These are phyloP conservation scores for Citrus cavaleriei DNA, from an alignment of 345 rosid genomes.

Conservation along the genomic window DNA sequence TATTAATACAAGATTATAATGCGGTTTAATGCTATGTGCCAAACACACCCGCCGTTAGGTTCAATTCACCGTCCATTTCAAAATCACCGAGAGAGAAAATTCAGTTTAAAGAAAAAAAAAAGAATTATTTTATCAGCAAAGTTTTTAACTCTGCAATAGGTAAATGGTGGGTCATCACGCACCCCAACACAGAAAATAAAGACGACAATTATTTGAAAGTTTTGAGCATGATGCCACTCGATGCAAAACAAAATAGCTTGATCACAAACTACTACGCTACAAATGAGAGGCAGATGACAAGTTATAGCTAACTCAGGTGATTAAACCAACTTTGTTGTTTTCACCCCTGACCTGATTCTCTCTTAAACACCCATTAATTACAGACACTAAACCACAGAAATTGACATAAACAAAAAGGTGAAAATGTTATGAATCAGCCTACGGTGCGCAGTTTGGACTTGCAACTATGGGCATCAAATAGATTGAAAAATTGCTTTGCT, in stretches of 20 bases:
- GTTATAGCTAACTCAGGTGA: not conserved
- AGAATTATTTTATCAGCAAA: too few species aligned
- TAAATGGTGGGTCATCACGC: not conserved
- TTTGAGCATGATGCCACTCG: not conserved
- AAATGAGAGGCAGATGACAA: not conserved
- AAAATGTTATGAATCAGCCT: not conserved
- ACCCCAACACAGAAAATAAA: not conserved
- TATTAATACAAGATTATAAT: too few species aligned
- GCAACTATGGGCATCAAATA: not conserved
- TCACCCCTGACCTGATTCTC: not conserved
- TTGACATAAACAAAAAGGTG: not conserved
- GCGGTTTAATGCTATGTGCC: too few species aligned
- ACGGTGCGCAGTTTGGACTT: not conserved
- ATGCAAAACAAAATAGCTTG: not conserved
- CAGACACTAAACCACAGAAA: not conserved
- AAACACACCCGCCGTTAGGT: too few species aligned
- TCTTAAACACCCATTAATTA: not conserved
- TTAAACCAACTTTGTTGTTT: not conserved
- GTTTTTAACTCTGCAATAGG: too few species aligned
- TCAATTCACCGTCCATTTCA: too few species aligned
- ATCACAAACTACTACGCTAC: not conserved
- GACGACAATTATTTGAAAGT: not conserved
- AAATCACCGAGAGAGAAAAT: too few species aligned
- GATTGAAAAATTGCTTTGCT: not conserved
- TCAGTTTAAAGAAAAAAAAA: too few species aligned